phyloP scores from a whole-genome alignment of 2,329 filamentous ascomycete genomes.

The Cyclaneusma minus region DNA sequence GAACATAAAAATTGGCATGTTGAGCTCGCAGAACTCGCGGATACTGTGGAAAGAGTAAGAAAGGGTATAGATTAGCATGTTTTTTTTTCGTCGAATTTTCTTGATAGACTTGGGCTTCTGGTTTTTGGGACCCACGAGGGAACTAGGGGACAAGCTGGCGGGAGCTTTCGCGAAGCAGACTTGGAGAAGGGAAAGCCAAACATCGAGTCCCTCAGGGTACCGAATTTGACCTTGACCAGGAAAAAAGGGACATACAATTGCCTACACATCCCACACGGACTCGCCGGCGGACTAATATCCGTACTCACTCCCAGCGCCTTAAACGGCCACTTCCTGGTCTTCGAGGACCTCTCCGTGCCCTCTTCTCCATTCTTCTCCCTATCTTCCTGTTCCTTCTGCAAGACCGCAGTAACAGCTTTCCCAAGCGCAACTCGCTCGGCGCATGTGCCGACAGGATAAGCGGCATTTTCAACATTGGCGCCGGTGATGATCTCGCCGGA shows the following conservation, averaged over 20 bases:
- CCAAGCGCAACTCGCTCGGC: slow-evolving; percentile 84
- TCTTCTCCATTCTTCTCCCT: slow-evolving; percentile 10
- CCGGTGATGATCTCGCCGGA: slow-evolving; percentile 39
- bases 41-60: slow-evolving; percentile 32
- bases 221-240: not conserved
- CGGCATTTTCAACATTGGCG: slow-evolving; percentile 85
- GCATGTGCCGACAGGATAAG: slow-evolving; percentile 89
- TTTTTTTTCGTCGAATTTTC: no score
- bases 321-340: slow-evolving; percentile 31
- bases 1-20: slow-evolving; percentile 80
- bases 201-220: not conserved
- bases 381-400: slow-evolving; percentile 17
- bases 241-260: slow-evolving; percentile 52
- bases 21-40: slow-evolving; percentile 56
- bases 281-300: slow-evolving; percentile 52
- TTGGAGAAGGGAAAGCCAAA: no score
- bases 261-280: slow-evolving; percentile 90
- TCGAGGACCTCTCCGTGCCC: slow-evolving; percentile 17
- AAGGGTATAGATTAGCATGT: slow-evolving; percentile 1
- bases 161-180: no score
- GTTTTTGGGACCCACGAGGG: no score
- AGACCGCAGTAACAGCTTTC: slow-evolving; percentile 53
- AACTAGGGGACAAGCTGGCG: no score
- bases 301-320: slow-evolving; percentile 76
- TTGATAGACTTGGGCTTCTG: no score